Evolutionary conservation across 1,139 yeast species (phyloP).

Genomic region (Candida anutae): DNA sequence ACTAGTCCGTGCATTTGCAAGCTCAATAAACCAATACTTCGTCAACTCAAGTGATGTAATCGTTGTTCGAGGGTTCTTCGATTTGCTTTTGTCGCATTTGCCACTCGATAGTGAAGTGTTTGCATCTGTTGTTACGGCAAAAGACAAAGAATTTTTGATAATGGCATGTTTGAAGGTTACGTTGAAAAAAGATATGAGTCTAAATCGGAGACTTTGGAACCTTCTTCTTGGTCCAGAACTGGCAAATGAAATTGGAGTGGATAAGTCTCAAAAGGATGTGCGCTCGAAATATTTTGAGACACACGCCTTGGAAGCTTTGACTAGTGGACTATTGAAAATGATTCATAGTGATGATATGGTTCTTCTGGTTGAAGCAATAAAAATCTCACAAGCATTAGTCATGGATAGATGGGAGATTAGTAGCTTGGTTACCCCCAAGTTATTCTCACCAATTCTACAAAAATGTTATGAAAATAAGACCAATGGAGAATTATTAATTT

Average conservation of each 20-base stretch:
- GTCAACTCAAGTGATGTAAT: conserved; percentile 44
- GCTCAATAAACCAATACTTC: conserved; percentile 48
- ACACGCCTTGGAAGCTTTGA: conserved; percentile 46
- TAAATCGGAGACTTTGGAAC: conserved; percentile 86
- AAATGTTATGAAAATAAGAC: conserved; percentile 19
- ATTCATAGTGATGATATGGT: conserved; percentile 25
- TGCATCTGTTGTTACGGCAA: conserved; percentile 34
- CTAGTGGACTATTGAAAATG: conserved; percentile 44
- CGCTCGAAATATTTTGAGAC: conserved; percentile 50
- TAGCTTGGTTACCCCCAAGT: conserved; percentile 54
- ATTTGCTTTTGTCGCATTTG: conserved; percentile 59
- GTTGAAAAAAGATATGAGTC: conserved; percentile 81
- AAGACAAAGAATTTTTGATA: conserved; percentile 53
- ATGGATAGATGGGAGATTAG: conserved; percentile 96
- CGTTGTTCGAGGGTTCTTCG: conserved; percentile 86
- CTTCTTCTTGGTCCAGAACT: conserved; percentile 74
- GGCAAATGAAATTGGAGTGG: conserved; percentile 15
- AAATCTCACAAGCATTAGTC: conserved; percentile 54
- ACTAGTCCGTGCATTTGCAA: conserved; percentile 62
- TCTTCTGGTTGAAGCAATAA: conserved; percentile 45
- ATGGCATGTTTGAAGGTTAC: conserved; percentile 63
- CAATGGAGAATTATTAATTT: conserved; percentile 39
- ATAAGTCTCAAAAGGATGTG: conserved; percentile 7
- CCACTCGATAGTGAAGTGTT: conserved; percentile 58
- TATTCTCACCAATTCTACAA: conserved; percentile 58